Evolutionary conservation across 306 rosid species (phyloP).

Genomic region (Cyamopsis tetragonoloba): DNA sequence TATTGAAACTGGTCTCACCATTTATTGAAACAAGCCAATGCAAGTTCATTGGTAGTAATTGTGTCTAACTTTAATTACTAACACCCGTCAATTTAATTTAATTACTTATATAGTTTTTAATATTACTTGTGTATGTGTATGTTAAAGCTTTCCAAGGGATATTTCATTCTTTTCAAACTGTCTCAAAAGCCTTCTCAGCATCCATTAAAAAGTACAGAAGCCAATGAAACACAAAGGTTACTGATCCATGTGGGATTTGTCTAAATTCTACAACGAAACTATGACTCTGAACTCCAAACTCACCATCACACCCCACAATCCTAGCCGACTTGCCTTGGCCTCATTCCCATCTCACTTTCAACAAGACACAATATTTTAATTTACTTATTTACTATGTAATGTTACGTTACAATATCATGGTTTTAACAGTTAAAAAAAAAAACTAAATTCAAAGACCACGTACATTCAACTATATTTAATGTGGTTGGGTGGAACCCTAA

Average conservation of each 20-base stretch:
- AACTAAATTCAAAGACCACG: no score
- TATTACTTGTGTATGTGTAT: no score
- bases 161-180: constrained; percentile 25
- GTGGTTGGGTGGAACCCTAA: no score
- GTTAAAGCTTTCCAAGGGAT: constrained; percentile 29
- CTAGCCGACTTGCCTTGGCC: constrained; percentile 24
- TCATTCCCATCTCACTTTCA: constrained; percentile 21
- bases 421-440: no score
- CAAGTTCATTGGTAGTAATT: constrained; percentile 9
- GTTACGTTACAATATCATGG: no score
- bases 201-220: constrained; percentile 17
- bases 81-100: constrained; percentile 8
- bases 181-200: constrained; percentile 34
- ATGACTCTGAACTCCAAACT: constrained; percentile 26
- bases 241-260: constrained; percentile 2
- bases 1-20: no score
- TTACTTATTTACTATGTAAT: no score
- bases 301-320: constrained; percentile 33
- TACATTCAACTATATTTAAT: no score
- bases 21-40: background rate
- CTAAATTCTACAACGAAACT: constrained; percentile 1
- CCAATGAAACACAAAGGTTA: constrained; percentile 5
- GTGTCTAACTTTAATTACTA: no score
- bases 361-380: background rate
- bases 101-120: no score